Evolutionary conservation across 192 early-diverging fungal genomes (phyloP).

Genomic region (Linnemannia hyalina): DNA sequence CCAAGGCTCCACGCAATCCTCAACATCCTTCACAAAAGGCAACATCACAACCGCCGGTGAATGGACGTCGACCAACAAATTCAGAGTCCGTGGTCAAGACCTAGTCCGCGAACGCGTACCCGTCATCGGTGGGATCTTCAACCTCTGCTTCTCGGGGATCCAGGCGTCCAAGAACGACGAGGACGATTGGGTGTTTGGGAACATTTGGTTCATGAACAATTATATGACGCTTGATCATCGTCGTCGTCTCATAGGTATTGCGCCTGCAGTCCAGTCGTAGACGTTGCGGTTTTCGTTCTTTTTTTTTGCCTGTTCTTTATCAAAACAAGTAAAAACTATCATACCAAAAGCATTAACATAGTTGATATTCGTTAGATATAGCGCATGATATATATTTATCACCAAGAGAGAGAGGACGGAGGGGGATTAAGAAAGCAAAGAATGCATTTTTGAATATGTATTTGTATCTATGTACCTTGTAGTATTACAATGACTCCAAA

Average conservation of each 20-base stretch:
- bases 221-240: slow-evolving; percentile 26
- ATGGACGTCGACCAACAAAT: slow-evolving; percentile 5
- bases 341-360: neutral
- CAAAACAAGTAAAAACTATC: neutral
- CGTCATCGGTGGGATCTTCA: slow-evolving; percentile 12
- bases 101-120: slow-evolving; percentile 29
- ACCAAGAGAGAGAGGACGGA: neutral
- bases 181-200: slow-evolving; percentile 33
- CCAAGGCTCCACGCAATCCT: neutral
- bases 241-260: slow-evolving; percentile 17
- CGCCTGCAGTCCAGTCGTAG: slow-evolving; percentile 13
- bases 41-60: neutral
- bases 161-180: slow-evolving; percentile 25
- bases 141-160: slow-evolving; percentile 21
- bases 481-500: neutral
- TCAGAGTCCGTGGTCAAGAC: slow-evolving; percentile 21
- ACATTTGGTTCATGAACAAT: slow-evolving; percentile 36
- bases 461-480: neutral
- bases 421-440: neutral
- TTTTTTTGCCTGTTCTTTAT: neutral
- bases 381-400: neutral
- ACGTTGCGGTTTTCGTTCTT: neutral
- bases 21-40: neutral
- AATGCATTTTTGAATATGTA: neutral
- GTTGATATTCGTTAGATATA: neutral